Evolutionary conservation across 2,329 filamentous ascomycete genomes (phyloP), one percentile per base, ranked within the genome.

Genomic region (Graphilbum sp.): DNA sequence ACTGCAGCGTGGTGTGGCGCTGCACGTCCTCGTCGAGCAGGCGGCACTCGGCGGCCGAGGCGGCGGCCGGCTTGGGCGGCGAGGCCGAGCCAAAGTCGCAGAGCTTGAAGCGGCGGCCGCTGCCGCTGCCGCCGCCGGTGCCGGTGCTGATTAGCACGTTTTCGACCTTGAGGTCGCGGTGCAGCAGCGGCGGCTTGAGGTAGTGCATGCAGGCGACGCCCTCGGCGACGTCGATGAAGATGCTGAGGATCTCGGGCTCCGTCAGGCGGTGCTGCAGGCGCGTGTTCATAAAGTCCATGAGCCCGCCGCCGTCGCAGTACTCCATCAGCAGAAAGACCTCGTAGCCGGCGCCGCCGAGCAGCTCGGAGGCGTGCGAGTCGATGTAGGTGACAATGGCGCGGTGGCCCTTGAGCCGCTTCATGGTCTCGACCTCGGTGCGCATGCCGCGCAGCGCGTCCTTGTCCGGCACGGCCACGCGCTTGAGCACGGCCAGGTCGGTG

Each of bases 231-330:
- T 98, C 90, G 37, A 80, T 80, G 61, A 98, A 96, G 59, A 98
- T 96, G 63, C 87, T 81, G 50, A 98, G 65, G 49, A 98, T 94
- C 65, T 98, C 90, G 36, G 90, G 88, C 63, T 98, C 90, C 27
- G 88, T 98, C 58, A 98, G 67, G 36, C 90, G 81, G 57, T 98
- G 87, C 61, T 98, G 90, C 51, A 98, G 64, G 38, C 90, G 75
- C 27, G 90, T 98, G 61, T 98, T 98, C 90, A 98, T 98, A 57
- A 96, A 98, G 62, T 98, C 90, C 55, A 98, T 98, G 54, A 98
- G 63, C 27, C 90, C 88, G 46, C 90, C 90, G 36, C 90, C 90
- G 52, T 81, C 76, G 62, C 90, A 98, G 59, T 79, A 95, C 56
- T 98, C 90, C 90, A 98, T 98, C 46, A 98, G 76, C 52, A 98